A percentile compares a stretch with the other conserved stretches of the same genome.
Conservation (phyloP, 805 yeast genomes). For the Wickerhamomyces hampshirensis region DNA sequence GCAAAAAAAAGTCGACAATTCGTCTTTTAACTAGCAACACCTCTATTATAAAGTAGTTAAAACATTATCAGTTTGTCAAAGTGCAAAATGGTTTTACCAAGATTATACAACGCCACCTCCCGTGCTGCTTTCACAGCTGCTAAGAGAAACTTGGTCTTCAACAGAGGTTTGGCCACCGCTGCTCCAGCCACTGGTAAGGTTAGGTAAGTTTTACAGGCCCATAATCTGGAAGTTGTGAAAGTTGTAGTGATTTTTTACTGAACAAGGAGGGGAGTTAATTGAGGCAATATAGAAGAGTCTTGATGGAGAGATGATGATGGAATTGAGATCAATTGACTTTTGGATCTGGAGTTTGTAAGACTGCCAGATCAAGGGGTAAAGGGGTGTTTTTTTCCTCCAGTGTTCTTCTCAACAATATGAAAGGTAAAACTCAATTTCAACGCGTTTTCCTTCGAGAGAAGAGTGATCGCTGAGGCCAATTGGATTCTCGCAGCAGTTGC, state of each 20-base stretch:
- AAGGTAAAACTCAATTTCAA: neutral
- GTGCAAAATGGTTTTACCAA: constrained; percentile 44
- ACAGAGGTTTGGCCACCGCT: constrained; percentile 75
- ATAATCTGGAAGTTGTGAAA: no score
- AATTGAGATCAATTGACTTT: no score
- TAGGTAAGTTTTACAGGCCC: constrained; percentile 66
- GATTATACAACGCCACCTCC: constrained; percentile 60
- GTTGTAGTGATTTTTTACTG: neutral
- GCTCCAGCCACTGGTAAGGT: constrained; percentile 79
- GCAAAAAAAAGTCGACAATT: constrained; percentile 3
- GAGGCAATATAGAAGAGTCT: no score
- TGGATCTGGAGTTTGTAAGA: no score
- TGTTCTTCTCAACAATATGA: no score
- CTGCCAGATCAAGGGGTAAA: no score
- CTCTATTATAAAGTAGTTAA: neutral
- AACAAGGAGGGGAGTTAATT: neutral
- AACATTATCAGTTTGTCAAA: no score
- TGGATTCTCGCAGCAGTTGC: no score
- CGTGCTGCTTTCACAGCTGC: constrained; percentile 88
- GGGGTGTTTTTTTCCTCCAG: constrained; percentile 1
- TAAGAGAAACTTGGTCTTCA: constrained; percentile 70
- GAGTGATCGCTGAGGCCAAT: no score
- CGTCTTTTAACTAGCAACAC: constrained; percentile 1
- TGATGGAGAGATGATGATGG: no score
- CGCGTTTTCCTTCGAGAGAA: no score